These are phyloP conservation scores for Gracilaria domingensis DNA, from an alignment of 23 red algal species.

Conservation along the genomic window DNA sequence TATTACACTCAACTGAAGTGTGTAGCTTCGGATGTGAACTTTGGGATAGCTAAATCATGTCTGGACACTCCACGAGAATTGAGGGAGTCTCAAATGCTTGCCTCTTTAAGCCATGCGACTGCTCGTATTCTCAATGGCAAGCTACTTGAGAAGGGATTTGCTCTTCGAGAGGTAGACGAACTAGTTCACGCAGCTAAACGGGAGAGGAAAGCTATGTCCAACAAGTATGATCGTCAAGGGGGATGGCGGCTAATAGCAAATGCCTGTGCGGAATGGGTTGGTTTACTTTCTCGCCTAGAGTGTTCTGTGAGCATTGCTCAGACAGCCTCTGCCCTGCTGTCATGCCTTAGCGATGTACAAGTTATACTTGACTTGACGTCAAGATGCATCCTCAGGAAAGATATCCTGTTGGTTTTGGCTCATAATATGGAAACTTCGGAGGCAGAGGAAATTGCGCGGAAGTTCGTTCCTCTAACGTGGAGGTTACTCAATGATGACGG, in stretches of 20 bases:
- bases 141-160: slow-evolving; percentile 11
- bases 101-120: slow-evolving; percentile 59
- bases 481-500: neutral
- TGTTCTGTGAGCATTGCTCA: neutral
- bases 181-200: slow-evolving; percentile 21
- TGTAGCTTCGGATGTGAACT: slow-evolving; percentile 3
- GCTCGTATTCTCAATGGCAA: slow-evolving; percentile 28
- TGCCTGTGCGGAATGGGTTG: slow-evolving; percentile 69
- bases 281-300: slow-evolving; percentile 41
- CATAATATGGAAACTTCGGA: neutral
- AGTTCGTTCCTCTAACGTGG: slow-evolving; percentile 32
- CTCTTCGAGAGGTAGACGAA: slow-evolving; percentile 8
- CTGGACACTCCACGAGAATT: neutral
- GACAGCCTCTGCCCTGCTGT: neutral
- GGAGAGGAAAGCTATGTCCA: slow-evolving; percentile 2
- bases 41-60: neutral
- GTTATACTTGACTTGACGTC: slow-evolving; percentile 63
- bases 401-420: neutral
- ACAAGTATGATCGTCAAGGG: neutral
- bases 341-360: slow-evolving; percentile 43
- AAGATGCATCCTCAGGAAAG: slow-evolving; percentile 52
- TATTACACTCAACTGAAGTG: slow-evolving; percentile 24
- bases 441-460: slow-evolving; percentile 38
- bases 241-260: slow-evolving; percentile 34
- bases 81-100: slow-evolving; percentile 5